phyloP scores from a whole-genome alignment of 192 early-diverging fungal species.

The Linnemannia schmuckeri region DNA sequence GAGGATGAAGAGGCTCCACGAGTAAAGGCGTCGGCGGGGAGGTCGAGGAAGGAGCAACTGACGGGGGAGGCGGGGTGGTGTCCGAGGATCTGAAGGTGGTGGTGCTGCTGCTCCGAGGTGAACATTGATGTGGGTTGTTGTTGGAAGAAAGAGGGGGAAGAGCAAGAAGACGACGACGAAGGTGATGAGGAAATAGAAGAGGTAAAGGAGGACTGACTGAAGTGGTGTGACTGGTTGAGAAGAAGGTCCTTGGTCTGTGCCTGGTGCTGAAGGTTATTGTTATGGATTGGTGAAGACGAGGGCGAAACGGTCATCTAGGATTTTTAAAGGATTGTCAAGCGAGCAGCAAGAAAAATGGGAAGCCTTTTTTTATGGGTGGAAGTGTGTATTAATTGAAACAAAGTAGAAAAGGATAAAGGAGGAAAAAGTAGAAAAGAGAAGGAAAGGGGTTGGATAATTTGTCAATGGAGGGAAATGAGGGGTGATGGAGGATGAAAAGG shows the following conservation, averaged over 20 bases:
- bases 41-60: slow-evolving; percentile 27
- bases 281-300: neutral
- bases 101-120: slow-evolving; percentile 21
- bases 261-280: slow-evolving; percentile 10
- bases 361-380: neutral
- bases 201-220: slow-evolving; percentile 18
- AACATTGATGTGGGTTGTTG: slow-evolving; percentile 4
- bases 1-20: neutral
- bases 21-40: slow-evolving; percentile 23
- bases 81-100: slow-evolving; percentile 46
- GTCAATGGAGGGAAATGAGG: neutral
- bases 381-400: neutral
- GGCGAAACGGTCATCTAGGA: neutral
- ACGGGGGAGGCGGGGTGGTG: slow-evolving; percentile 46
- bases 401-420: neutral
- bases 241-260: slow-evolving; percentile 36
- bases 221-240: slow-evolving; percentile 17
- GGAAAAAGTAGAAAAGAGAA: neutral
- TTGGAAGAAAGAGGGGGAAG: slow-evolving; percentile 9
- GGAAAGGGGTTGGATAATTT: neutral
- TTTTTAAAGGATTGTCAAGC: neutral
- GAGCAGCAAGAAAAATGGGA: neutral
- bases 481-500: neutral
- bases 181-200: slow-evolving; percentile 13
- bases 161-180: slow-evolving; percentile 5